Percentiles rank a stretch among this genome's conserved stretches.
These are phyloP conservation scores for Aaosphaeria pasadenensis DNA, from an alignment of 2,329 filamentous ascomycete species.

Conservation along the genomic window DNA sequence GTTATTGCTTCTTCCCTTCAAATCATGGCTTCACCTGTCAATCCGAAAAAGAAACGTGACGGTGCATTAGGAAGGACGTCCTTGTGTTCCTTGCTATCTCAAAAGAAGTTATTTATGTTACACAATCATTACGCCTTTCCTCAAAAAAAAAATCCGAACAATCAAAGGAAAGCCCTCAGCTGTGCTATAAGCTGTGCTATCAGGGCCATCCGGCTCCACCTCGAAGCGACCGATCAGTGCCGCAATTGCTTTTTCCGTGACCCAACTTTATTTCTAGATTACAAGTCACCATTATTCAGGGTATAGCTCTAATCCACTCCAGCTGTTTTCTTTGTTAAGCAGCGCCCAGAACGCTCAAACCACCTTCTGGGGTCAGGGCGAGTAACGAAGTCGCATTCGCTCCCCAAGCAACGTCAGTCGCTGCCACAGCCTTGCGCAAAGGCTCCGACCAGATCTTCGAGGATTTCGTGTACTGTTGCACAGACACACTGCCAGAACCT, in stretches of 20 bases:
- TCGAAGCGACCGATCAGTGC: not conserved
- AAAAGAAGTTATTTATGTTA: constrained; percentile 15
- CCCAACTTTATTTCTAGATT: too few relatives aligned
- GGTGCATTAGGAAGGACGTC: constrained; percentile 6
- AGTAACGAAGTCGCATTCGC: constrained; percentile 70
- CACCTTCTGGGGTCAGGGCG: constrained; percentile 70
- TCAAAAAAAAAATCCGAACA: constrained; percentile 1
- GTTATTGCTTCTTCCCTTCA: too few relatives aligned
- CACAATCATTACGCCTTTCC: constrained; percentile 15
- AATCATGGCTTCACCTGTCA: constrained; percentile 2
- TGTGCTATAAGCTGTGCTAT: too few relatives aligned
- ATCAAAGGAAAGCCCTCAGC: too few relatives aligned
- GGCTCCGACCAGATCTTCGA: constrained; percentile 88
- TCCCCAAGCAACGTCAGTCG: constrained; percentile 76
- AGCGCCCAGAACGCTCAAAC: constrained; percentile 65
- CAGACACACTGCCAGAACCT: constrained; percentile 75
- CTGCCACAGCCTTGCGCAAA: constrained; percentile 70
- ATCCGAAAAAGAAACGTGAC: constrained; percentile 6
- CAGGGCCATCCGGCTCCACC: too few relatives aligned
- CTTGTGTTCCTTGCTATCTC: constrained; percentile 8
- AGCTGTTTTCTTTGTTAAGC: constrained; percentile 2
- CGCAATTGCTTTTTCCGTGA: too few relatives aligned
- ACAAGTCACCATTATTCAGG: not conserved
- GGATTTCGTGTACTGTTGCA: constrained; percentile 86
- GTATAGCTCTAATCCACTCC: not conserved